These are phyloP conservation scores for Pseudogymnoascus sp. DNA, from an alignment of 2,329 filamentous ascomycete genomes.

Conservation along the genomic window DNA sequence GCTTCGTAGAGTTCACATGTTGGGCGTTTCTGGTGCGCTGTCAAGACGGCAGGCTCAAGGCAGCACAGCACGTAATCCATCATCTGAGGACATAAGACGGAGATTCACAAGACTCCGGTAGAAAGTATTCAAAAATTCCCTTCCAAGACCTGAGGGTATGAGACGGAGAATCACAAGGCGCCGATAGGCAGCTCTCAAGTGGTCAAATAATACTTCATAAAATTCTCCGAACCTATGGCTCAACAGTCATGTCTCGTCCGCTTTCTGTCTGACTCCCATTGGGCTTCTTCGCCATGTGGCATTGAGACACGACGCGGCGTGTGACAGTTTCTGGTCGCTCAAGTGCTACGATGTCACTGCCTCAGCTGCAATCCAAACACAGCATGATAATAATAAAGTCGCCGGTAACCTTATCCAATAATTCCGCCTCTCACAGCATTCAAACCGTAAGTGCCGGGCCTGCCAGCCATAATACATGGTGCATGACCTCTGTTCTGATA, in stretches of 20 bases:
- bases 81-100: not conserved
- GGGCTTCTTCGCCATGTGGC: not conserved
- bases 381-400: not conserved
- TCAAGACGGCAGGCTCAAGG: not conserved
- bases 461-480: not conserved
- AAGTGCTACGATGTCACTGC: not conserved
- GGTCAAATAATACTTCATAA: not conserved
- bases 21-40: not conserved
- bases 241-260: not conserved
- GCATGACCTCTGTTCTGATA: not conserved
- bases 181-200: not conserved
- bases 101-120: not conserved
- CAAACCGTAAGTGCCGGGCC: not conserved
- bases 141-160: too few species aligned
- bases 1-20: not conserved
- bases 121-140: not conserved
- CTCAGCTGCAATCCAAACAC: not conserved
- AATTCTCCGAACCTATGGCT: conserved; percentile 6
- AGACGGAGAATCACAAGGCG: not conserved
- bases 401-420: not conserved
- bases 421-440: not conserved
- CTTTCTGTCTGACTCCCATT: not conserved
- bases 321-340: not conserved
- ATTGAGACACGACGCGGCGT: not conserved
- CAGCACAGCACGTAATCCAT: not conserved